Conservation (phyloP, 352 stramenopile genomes). For the Thalassiosira delicatula region DNA sequence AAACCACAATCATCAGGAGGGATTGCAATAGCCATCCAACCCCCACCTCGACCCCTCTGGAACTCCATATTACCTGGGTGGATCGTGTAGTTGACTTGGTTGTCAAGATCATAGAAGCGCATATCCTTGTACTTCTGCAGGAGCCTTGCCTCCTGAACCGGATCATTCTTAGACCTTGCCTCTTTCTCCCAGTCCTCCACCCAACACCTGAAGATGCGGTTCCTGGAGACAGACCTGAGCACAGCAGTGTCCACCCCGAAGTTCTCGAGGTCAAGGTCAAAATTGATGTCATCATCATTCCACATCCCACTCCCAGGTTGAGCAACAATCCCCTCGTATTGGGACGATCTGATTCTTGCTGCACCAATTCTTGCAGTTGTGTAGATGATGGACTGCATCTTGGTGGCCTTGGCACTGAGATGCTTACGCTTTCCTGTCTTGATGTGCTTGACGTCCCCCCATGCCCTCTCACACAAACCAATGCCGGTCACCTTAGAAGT, state of each 20-base stretch:
- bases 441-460: conserved; percentile 45
- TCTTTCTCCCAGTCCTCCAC: conserved; percentile 54
- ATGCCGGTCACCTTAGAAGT: conserved; percentile 42
- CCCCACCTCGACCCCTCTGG: conserved; percentile 23
- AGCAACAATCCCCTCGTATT: neutral
- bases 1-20: no score
- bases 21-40: no score
- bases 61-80: conserved; percentile 37
- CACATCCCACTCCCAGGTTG: neutral
- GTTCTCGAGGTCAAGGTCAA: conserved; percentile 47
- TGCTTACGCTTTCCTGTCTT: neutral
- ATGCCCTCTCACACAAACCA: conserved; percentile 42
- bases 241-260: conserved; percentile 37
- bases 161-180: conserved; percentile 37
- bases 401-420: conserved; percentile 1
- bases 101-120: conserved; percentile 43
- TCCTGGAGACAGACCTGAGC: neutral
- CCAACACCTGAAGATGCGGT: conserved; percentile 36
- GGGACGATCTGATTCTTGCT: neutral
- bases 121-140: conserved; percentile 50
- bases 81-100: conserved; percentile 22
- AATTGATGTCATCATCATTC: conserved; percentile 8
- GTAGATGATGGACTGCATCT: conserved; percentile 5
- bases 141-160: conserved; percentile 33
- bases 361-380: neutral